Base-by-base conservation (phyloP, 2,329 filamentous ascomycete species). In the Claviceps digitariae region DNA sequence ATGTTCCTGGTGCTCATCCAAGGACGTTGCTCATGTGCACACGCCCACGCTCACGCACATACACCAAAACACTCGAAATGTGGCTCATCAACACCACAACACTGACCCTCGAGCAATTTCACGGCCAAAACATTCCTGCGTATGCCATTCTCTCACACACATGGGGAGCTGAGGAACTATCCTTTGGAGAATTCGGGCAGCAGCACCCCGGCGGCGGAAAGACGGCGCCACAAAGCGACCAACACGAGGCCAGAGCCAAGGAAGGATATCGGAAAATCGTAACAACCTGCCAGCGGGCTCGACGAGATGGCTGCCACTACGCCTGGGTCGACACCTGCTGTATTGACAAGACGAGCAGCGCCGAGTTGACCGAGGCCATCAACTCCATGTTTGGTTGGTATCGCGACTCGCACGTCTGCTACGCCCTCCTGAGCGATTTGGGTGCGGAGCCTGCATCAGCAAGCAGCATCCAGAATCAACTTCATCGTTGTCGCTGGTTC, bases 401-500 rank as follows among this genome's bases (percentile, higher is more conserved):
- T 21, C 36, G 43, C 9, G 20, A 48, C 15, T 44, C 56, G 20
- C 41, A 1, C 8, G 29, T 54, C 20, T 54, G 52, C 52, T 54
- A 41, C n/a, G 52, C 29, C 6, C 38, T 36, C 2, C 43, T 51
- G 21, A 43, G 40, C 25, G 27, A 51, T 34, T 10, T 44, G n/a
- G 29, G 20, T 2, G 8, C 17, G 7, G n/a, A 2, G 25, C 34
- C 34, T 13, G 34, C 2, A 3, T 36, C 34, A 9, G 31, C 34
- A 12, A 12, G 13, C 34, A 15, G 34, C 34, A 36, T 8, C 31
- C 31, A 2, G 31, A 9, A 34, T 9, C 31, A 34, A 12, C 31
- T 29, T 21, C 20, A 27, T 31, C n/a, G 12, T 2, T 54, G 54
- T 48, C 57, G 62, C 7, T 69, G 67, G 66, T 69, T 69, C 51